Percentiles rank a stretch among this genome's conserved stretches.
Conservation (phyloP, 2,329 filamentous ascomycete species). For the Hypoxylon sp. region DNA sequence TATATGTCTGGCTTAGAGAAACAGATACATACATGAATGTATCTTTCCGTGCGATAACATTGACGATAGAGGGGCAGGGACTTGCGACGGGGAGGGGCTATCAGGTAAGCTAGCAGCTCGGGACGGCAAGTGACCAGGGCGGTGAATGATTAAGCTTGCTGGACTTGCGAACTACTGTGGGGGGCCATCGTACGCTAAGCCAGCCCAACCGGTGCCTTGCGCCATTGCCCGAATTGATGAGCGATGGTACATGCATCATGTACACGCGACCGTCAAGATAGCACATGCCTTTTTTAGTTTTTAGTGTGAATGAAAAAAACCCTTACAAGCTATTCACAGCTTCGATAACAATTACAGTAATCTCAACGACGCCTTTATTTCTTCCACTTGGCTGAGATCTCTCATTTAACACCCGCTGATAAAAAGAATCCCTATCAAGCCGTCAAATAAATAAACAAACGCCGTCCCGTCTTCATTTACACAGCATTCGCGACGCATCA, state of each 20-base stretch:
- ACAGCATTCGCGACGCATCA: not conserved
- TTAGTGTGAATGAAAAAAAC: slow-evolving; percentile 20
- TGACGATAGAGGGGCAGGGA: slow-evolving; percentile 24
- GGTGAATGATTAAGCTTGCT: slow-evolving; percentile 36
- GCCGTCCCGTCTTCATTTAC: not conserved
- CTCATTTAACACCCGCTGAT: no score
- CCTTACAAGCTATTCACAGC: slow-evolving; percentile 10
- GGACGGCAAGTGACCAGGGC: slow-evolving; percentile 18
- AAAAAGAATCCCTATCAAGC: not conserved
- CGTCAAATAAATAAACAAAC: not conserved
- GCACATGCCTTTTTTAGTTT: slow-evolving; percentile 38
- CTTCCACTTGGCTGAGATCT: not conserved
- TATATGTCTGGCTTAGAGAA: not conserved
- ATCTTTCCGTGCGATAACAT: slow-evolving; percentile 10
- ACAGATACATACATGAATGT: not conserved
- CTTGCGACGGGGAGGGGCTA: not conserved
- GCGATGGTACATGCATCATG: slow-evolving; percentile 38
- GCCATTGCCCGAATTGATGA: slow-evolving; percentile 37
- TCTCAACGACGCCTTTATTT: slow-evolving; percentile 1
- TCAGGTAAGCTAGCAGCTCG: slow-evolving; percentile 11
- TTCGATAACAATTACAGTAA: not conserved
- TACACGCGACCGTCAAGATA: slow-evolving; percentile 42
- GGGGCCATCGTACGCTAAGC: not conserved
- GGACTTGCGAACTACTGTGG: slow-evolving; percentile 16
- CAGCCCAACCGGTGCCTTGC: slow-evolving; percentile 36